Evolutionary conservation across 192 early-diverging fungal species (phyloP), one percentile per base, ranked within the genome.

Genomic region (Pilaira anomala): DNA sequence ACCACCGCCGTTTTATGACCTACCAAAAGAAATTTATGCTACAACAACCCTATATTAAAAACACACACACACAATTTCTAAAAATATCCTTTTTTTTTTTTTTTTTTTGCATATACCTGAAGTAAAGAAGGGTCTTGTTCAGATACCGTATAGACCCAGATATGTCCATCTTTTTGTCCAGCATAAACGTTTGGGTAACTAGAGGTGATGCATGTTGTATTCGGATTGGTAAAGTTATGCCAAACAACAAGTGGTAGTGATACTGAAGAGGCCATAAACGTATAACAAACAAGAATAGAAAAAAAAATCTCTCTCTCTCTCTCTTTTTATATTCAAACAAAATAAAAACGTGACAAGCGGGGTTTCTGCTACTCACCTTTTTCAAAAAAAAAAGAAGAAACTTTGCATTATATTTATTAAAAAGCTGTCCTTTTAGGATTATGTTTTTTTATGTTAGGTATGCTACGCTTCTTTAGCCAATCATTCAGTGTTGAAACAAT

Each of bases 161-260:
- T 81, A 39, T 70, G 69, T 11, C 83, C 83, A 61, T 83, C 74
- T 16, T 81, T 76, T 18, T 79, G 72, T 9, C 83, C 83, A 9
- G 72, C 69, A 40, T 80, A 74, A 18, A 85, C 69, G 54, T 77
- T 63, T 29, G 71, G 72, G 25, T 63, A 64, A 16, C 65, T 67
- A 53, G 68, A 75, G 40, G 68, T 58, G 8, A 71, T 48, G 21
- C 73, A 73, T 19, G 82, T 76, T 29, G 71, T 65, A 5, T 70
- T 65, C 19, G 63, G 39, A 30, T 77, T 69, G 16, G 73, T 66
- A 21, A 65, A 63, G 7, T 68, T 60, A 44, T 69, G 64, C 82
- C 82, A 84, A 16, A 78, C 71, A 22, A 72, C 76, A 14, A 84
- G 64, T 19, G 82, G 79, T 36, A 84, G 67, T 25, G 66, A 70